Conservation (phyloP, 2,329 filamentous ascomycete genomes). For the Mycogone perniciosa region DNA sequence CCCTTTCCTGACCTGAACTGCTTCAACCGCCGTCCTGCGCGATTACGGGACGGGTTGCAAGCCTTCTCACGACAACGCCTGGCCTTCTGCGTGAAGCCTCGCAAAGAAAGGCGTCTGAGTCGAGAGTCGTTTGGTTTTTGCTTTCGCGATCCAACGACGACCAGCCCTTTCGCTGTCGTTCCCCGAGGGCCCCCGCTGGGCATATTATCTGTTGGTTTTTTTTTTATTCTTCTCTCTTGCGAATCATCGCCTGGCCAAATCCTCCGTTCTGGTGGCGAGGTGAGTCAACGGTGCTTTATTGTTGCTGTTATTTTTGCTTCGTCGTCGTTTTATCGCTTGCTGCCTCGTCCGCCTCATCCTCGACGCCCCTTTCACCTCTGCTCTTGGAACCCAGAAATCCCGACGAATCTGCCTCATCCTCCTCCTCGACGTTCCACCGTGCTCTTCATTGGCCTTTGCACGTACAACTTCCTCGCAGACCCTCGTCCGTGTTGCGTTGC, state of each 20-base stretch:
- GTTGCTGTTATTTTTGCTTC: background rate
- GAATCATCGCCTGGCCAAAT: background rate
- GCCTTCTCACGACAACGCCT: slow-evolving; percentile 6
- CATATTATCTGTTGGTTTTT: background rate
- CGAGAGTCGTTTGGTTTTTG: slow-evolving; percentile 8
- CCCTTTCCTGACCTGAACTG: slow-evolving; percentile 11
- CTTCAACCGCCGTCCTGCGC: slow-evolving; percentile 11
- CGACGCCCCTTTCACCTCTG: background rate
- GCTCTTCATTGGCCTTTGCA: slow-evolving; percentile 2
- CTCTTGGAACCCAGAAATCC: background rate
- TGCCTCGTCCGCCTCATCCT: background rate
- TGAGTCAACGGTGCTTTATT: slow-evolving; percentile 8
- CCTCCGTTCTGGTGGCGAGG: slow-evolving; percentile 1
- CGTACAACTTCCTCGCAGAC: slow-evolving; percentile 11
- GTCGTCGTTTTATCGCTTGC: background rate
- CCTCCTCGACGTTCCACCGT: background rate
- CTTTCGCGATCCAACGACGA: slow-evolving; percentile 2
- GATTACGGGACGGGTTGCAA: slow-evolving; percentile 10
- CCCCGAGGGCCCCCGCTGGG: background rate
- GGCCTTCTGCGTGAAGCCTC: slow-evolving; percentile 5
- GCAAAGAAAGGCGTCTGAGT: background rate
- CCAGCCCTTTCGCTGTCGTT: slow-evolving; percentile 2
- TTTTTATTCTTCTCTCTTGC: slow-evolving; percentile 1
- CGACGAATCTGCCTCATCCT: slow-evolving; percentile 8
- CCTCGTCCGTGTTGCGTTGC: slow-evolving; percentile 11